Percentiles rank a stretch among this genome's conserved stretches.
Conservation (phyloP, 2,329 filamentous ascomycete genomes). For the Chaetomium strumarium region DNA sequence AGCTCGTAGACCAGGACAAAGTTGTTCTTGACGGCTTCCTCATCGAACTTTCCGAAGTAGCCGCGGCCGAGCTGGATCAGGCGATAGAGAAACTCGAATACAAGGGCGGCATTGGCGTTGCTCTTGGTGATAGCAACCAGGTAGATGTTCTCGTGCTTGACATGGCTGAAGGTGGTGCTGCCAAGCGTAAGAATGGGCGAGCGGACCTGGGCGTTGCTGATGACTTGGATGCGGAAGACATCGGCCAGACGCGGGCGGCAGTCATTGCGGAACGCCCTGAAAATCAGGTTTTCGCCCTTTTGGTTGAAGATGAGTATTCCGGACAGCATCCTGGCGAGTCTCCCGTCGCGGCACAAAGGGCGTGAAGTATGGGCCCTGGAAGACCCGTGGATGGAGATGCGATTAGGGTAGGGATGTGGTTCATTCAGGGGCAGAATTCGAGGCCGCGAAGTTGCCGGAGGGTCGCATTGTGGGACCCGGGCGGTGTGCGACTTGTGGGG, state of each 20-base stretch:
- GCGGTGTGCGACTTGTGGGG: not conserved
- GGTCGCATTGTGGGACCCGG: not conserved
- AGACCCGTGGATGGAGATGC: not conserved
- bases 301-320: constrained; percentile 98
- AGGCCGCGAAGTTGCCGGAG: not conserved
- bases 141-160: constrained; percentile 99
- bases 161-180: constrained; percentile 98
- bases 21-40: constrained; percentile 99
- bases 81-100: constrained; percentile 96
- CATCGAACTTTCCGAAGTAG: constrained; percentile 98
- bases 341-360: not conserved
- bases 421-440: constrained; percentile 3
- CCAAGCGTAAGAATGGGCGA: constrained; percentile 96
- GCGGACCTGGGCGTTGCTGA: constrained; percentile 94
- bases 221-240: constrained; percentile 99
- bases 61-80: constrained; percentile 84
- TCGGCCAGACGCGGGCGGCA: constrained; percentile 95
- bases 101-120: constrained; percentile 95
- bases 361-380: not conserved
- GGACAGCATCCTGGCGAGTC: constrained; percentile 65
- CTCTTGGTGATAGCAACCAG: constrained; percentile 96
- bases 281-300: constrained; percentile 99
- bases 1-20: constrained; percentile 98
- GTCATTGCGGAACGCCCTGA: constrained; percentile 97
- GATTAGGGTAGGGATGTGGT: not conserved